Evolutionary conservation across 140 eudicot species (phyloP).

Genomic region (Oenanthe javanica): DNA sequence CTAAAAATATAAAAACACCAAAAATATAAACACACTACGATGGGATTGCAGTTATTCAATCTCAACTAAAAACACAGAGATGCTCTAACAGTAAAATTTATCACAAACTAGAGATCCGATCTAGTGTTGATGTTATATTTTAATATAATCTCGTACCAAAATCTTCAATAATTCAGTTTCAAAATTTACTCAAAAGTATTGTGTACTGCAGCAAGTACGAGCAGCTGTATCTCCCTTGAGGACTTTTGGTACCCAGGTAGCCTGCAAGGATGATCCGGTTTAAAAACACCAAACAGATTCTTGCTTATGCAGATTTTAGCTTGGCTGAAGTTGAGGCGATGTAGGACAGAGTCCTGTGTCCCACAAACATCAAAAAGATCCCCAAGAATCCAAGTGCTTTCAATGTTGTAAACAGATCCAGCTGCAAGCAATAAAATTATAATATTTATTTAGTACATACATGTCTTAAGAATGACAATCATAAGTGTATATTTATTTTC

Average conservation of each 20-base stretch:
- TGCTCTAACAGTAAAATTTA: neutral
- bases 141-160: neutral
- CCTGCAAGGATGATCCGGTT: neutral
- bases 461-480: neutral
- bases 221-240: neutral
- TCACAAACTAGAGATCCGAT: neutral
- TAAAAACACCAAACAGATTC: neutral
- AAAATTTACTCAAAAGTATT: conserved; percentile 4
- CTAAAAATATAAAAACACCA: neutral
- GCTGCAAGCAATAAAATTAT: conserved; percentile 26
- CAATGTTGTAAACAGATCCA: conserved; percentile 89
- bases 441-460: neutral
- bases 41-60: neutral
- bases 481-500: neutral
- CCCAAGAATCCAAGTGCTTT: conserved; percentile 73
- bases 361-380: conserved; percentile 79
- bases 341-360: conserved; percentile 82
- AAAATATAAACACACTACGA: too few species aligned
- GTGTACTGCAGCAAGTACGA: neutral
- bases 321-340: conserved; percentile 76
- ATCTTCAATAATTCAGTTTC: conserved; percentile 5
- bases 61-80: too few species aligned
- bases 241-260: neutral
- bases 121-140: neutral
- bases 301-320: conserved; percentile 63